phyloP scores from a whole-genome alignment of 371 early-diverging fungal genomes.

The Circinella umbellata region DNA sequence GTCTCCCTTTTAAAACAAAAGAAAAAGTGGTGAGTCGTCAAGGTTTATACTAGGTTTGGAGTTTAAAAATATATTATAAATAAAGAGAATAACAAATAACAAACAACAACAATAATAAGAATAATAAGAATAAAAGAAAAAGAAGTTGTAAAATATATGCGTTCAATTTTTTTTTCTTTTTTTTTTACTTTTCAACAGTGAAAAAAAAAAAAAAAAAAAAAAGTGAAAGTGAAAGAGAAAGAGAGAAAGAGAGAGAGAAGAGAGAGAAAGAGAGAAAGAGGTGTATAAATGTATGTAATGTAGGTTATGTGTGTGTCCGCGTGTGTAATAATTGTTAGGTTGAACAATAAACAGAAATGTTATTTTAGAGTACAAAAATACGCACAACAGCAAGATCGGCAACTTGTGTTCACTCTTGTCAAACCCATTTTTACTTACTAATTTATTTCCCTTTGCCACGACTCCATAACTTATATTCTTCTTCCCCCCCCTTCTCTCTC shows the following conservation, averaged over 20 bases:
- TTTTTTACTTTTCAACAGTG: too few relatives aligned
- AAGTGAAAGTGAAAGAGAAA: conserved; percentile 10
- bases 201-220: conserved; percentile 10
- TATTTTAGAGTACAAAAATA: background rate
- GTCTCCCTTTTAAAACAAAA: too few relatives aligned
- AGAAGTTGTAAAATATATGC: conserved; percentile 18
- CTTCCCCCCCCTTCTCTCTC: background rate
- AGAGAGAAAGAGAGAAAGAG: conserved; percentile 21
- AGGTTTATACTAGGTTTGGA: too few relatives aligned
- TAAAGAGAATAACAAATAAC: too few relatives aligned
- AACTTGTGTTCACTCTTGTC: conserved; percentile 10
- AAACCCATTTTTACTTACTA: conserved; percentile 2
- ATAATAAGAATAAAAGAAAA: conserved; percentile 17
- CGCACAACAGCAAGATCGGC: conserved; percentile 16
- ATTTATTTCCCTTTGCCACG: conserved; percentile 6
- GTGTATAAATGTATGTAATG: background rate
- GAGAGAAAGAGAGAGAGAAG: conserved; percentile 19
- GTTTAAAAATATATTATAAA: background rate
- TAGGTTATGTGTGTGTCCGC: too few relatives aligned
- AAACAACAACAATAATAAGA: too few relatives aligned
- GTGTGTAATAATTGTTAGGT: background rate
- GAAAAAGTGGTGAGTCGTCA: too few relatives aligned
- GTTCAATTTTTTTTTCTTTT: too few relatives aligned
- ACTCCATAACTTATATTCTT: too few relatives aligned
- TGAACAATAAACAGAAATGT: conserved; percentile 8